These are phyloP conservation scores for Lophiotrema nucula DNA, from an alignment of 495 filamentous ascomycete genomes.

Conservation along the genomic window DNA sequence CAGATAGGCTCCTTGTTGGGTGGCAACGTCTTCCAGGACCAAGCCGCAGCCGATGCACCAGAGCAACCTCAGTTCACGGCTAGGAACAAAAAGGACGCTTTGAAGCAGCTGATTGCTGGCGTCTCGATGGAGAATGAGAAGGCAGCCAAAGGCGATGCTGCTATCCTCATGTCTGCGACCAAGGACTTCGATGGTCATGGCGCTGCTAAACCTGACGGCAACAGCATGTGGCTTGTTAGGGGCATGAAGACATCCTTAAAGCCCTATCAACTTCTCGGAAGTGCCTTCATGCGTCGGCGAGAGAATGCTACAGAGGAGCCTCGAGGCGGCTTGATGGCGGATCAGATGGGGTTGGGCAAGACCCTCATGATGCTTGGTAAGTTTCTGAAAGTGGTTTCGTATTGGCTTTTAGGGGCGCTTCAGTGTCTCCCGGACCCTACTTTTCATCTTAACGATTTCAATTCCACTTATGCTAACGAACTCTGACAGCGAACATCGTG, in stretches of 20 bases:
- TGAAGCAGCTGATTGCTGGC: conserved; percentile 38
- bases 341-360: conserved; percentile 66
- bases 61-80: conserved; percentile 25
- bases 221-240: conserved; percentile 48
- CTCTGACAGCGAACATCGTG: conserved; percentile 32
- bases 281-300: conserved; percentile 57
- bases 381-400: conserved; percentile 40
- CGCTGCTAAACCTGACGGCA: conserved; percentile 42
- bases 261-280: conserved; percentile 55
- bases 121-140: conserved; percentile 27
- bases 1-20: conserved; percentile 21
- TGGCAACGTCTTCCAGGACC: conserved; percentile 35
- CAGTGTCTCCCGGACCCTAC: no score
- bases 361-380: conserved; percentile 51
- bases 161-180: conserved; percentile 35
- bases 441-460: neutral
- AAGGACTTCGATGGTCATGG: conserved; percentile 44
- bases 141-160: conserved; percentile 25
- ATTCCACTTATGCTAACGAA: neutral
- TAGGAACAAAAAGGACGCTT: conserved; percentile 29
- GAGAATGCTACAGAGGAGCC: conserved; percentile 48
- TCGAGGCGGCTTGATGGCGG: conserved; percentile 56
- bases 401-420: no score
- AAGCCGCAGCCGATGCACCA: conserved; percentile 22
- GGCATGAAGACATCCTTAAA: conserved; percentile 51